Percentiles rank a stretch among this genome's conserved stretches.
Conservation (phyloP, 164 flowering plant species). For the Liriodendron chinense region DNA sequence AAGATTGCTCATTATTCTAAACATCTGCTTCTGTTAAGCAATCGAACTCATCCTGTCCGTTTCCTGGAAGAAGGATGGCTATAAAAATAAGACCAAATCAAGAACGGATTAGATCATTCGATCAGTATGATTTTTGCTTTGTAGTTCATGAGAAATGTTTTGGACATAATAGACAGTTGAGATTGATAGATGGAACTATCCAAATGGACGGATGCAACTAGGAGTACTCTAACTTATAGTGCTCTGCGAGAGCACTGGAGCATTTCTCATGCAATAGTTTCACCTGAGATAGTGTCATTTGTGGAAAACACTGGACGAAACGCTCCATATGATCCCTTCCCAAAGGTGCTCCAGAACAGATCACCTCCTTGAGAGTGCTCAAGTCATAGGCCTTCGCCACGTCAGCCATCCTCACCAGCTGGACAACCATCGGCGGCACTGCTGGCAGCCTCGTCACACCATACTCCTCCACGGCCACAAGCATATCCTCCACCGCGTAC, state of each 20-base stretch:
- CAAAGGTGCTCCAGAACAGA: slow-evolving; percentile 29
- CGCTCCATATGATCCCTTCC: slow-evolving; percentile 23
- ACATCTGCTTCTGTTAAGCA: too few relatives aligned
- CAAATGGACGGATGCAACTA: too few relatives aligned
- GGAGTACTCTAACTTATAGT: too few relatives aligned
- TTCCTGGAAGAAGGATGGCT: too few relatives aligned
- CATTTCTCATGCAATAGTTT: neutral
- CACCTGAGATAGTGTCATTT: slow-evolving; percentile 25
- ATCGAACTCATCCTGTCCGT: too few relatives aligned
- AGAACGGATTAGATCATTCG: too few relatives aligned
- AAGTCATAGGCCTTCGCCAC: slow-evolving; percentile 12
- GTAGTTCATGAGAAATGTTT: too few relatives aligned
- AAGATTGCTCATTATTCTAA: too few relatives aligned
- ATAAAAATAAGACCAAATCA: too few relatives aligned
- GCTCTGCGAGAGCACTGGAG: neutral
- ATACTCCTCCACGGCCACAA: slow-evolving; percentile 20
- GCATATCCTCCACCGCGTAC: slow-evolving; percentile 23
- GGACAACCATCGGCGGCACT: slow-evolving; percentile 31
- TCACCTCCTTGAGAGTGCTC: slow-evolving; percentile 26
- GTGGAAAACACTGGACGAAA: slow-evolving; percentile 22
- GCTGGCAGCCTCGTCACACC: slow-evolving; percentile 30
- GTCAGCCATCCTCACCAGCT: slow-evolving; percentile 18
- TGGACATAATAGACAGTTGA: too few relatives aligned
- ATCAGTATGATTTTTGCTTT: too few relatives aligned
- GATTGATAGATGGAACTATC: too few relatives aligned